Percentiles rank a stretch among this genome's conserved stretches.
Evolutionary conservation across 1,284 basidiomycete genomes (phyloP).

Genomic region (Austropuccinia psidii): DNA sequence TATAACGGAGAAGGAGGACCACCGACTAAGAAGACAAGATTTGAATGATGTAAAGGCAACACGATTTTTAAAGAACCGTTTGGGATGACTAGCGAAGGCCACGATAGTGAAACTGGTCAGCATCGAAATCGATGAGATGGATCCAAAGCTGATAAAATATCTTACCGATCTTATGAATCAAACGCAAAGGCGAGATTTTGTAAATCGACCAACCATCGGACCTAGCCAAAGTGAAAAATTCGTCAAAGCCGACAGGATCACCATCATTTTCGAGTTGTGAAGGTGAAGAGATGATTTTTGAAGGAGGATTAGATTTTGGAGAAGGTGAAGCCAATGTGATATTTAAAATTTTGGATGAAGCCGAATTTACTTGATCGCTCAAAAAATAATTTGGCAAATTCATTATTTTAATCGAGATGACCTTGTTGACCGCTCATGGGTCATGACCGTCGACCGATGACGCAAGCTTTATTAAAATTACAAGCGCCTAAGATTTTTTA

Average conservation of each 20-base stretch:
- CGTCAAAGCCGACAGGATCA: constrained; percentile 47
- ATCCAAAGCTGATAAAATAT: constrained; percentile 25
- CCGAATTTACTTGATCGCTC: too few relatives aligned
- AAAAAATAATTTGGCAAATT: too few relatives aligned
- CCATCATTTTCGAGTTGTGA: not conserved
- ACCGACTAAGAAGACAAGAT: constrained; percentile 78
- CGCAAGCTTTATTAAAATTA: too few relatives aligned
- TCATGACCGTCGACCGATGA: too few relatives aligned
- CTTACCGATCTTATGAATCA: constrained; percentile 70
- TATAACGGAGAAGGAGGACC: constrained; percentile 84
- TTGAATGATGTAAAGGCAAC: constrained; percentile 69
- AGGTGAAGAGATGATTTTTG: not conserved
- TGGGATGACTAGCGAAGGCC: not conserved
- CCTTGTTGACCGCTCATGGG: too few relatives aligned
- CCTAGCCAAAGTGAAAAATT: constrained; percentile 73
- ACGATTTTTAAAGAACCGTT: constrained; percentile 51
- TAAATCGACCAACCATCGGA: constrained; percentile 81
- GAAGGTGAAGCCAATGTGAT: too few relatives aligned
- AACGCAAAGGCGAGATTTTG: constrained; percentile 64
- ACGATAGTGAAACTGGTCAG: constrained; percentile 55
- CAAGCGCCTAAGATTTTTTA: too few relatives aligned
- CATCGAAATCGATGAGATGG: not conserved
- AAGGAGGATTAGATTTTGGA: not conserved
- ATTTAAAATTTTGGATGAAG: not conserved
- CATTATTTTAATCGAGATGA: too few relatives aligned